Conservation (phyloP, 1,284 basidiomycete species). For the Caloboletus inedulis region DNA sequence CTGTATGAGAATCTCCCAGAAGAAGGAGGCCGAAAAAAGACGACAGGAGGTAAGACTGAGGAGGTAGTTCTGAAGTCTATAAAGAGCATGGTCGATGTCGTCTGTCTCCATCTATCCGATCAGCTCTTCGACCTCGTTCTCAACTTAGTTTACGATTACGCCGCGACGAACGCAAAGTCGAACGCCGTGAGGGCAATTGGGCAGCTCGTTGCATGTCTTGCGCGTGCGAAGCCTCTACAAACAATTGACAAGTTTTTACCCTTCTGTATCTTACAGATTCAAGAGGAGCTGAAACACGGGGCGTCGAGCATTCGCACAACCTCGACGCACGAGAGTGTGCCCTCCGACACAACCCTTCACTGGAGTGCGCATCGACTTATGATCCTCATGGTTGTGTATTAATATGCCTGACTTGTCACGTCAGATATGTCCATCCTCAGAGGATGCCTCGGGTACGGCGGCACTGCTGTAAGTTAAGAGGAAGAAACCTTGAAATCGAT, state of each 20-base stretch:
- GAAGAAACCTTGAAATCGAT: not conserved
- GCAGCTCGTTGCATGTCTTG: conserved; percentile 84
- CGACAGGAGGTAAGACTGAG: conserved; percentile 83
- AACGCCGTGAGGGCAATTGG: conserved; percentile 91
- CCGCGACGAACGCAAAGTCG: conserved; percentile 80
- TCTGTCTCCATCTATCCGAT: conserved; percentile 88
- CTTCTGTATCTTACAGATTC: conserved; percentile 77
- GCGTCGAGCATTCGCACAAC: conserved; percentile 92
- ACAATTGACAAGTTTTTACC: conserved; percentile 81
- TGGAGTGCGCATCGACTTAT: conserved; percentile 68
- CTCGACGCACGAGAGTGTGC: conserved; percentile 74
- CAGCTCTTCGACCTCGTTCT: conserved; percentile 84
- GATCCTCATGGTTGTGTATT: not conserved
- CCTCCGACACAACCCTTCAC: conserved; percentile 90
- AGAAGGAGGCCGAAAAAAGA: conserved; percentile 80
- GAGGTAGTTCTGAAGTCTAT: conserved; percentile 81
- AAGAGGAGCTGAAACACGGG: conserved; percentile 84
- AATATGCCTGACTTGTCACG: conserved; percentile 6
- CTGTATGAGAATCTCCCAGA: conserved; percentile 94
- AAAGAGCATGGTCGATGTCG: conserved; percentile 79
- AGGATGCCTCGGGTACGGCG: conserved; percentile 75
- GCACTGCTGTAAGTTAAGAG: conserved; percentile 48
- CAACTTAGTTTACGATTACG: conserved; percentile 84
- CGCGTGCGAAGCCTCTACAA: conserved; percentile 75
- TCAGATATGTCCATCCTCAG: conserved; percentile 76